Conservation (phyloP, 2,329 filamentous ascomycete species). For the Elsinoe perseae region DNA sequence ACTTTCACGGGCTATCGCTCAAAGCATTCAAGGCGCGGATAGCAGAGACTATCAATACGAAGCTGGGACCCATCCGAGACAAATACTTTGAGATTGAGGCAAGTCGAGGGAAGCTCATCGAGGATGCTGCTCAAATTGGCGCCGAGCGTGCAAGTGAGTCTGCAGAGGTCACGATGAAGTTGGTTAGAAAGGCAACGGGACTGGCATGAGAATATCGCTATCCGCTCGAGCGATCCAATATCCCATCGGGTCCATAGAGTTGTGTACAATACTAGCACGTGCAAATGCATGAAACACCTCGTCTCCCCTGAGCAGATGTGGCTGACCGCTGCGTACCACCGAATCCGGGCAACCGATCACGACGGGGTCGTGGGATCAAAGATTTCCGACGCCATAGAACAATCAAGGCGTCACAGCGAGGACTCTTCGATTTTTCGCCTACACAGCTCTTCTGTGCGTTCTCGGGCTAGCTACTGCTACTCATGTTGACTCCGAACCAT, state of each 20-base stretch:
- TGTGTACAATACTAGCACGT: not conserved
- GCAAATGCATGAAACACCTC: conserved; percentile 4
- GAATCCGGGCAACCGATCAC: not conserved
- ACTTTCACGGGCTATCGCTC: conserved; percentile 42
- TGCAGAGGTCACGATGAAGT: conserved; percentile 46
- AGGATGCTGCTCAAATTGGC: conserved; percentile 52
- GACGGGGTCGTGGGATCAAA: not conserved
- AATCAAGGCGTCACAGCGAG: not conserved
- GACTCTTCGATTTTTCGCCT: not conserved
- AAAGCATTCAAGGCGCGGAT: conserved; percentile 58
- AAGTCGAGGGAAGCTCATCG: conserved; percentile 45
- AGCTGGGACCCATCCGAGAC: conserved; percentile 49
- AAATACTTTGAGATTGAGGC: conserved; percentile 48
- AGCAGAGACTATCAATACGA: conserved; percentile 48
- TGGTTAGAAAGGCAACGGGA: conserved; percentile 39
- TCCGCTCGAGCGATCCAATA: not conserved
- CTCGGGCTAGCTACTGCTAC: not conserved
- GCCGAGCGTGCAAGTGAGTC: conserved; percentile 53
- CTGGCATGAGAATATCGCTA: conserved; percentile 19
- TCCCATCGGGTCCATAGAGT: not conserved
- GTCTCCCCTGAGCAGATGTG: not conserved
- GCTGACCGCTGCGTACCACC: not conserved
- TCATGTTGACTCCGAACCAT: too few relatives aligned
- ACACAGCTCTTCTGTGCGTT: not conserved
- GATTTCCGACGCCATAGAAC: conserved; percentile 6